Evolutionary conservation across 2,329 filamentous ascomycete genomes (phyloP), one percentile per base, ranked within the genome.

Genomic region (Amauroascus verrucosus): DNA sequence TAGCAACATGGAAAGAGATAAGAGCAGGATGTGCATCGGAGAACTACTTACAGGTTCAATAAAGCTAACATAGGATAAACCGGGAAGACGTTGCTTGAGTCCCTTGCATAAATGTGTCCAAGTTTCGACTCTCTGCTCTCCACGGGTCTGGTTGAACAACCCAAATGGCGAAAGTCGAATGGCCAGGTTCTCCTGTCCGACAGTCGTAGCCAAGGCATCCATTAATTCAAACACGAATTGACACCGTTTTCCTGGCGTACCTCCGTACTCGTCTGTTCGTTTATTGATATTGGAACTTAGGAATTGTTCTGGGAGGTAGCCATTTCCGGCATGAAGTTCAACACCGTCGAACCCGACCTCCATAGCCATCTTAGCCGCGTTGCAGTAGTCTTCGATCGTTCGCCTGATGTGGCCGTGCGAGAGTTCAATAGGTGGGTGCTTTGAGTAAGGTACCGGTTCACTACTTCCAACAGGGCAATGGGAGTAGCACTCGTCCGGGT

Each of bases 261-360:
- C 69, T 8, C 71, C 71, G 51, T 73, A 73, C 0, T 62, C 64
- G 56, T 74, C 71, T 0, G 64, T 68, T 1, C 71, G 62, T 2
- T 60, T 55, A 54, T 75, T 75, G 24, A 28, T 47, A 18, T 47
- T 28, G 8, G 18, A 20, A 66, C 48, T 77, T 69, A 13, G 74
- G 69, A 13, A 75, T 28, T 33, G 41, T 16, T 65, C 70, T 20
- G 77, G 63, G 24, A 78, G 61, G 61, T 75, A 78, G 2, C 76
- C 75, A 63, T 76, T 74, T 16, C 76, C 77, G 3, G 67, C 76
- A 61, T 81, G 78, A 16, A 81, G 56, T 58, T 80, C 70, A 7
- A 78, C 62, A 0, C 77, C 78, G n/a, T 72, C 70, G 54, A 79
- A 80, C 0, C 78, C 78, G 22, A 70, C 67, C 54, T 77, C 70